Percentiles rank a stretch among this genome's conserved stretches.
Conservation (phyloP, 306 rosid genomes). For the Hippophae gyantsensis region DNA sequence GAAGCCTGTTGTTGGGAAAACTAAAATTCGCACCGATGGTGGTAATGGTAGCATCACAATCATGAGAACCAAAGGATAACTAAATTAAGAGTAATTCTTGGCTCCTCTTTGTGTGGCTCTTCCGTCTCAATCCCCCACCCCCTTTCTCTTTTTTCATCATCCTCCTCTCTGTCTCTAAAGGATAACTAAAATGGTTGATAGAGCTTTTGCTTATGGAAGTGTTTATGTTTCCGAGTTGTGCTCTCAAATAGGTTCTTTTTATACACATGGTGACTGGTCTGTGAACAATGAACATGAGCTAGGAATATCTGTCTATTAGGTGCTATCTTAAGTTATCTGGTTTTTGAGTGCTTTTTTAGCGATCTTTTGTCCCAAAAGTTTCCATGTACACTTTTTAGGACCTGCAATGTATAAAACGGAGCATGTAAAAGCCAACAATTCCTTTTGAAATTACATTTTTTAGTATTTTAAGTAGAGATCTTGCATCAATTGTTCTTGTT, state of each 20-base stretch:
- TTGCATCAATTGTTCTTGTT: no score
- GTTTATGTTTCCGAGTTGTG: constrained; percentile 28
- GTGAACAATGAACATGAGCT: neutral
- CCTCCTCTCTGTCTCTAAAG: constrained; percentile 23
- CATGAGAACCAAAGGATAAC: constrained; percentile 87
- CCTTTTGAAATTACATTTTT: no score
- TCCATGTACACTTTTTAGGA: no score
- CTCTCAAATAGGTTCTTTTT: constrained; percentile 13
- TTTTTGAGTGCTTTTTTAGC: no score
- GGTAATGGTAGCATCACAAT: constrained; percentile 98
- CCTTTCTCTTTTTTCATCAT: constrained; percentile 16
- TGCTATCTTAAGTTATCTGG: neutral
- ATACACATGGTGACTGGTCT: constrained; percentile 8
- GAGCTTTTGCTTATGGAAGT: constrained; percentile 6
- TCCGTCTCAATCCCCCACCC: constrained; percentile 4
- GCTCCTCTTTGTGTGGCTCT: constrained; percentile 10
- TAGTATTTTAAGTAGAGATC: no score
- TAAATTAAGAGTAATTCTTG: constrained; percentile 1
- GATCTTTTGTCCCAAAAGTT: no score
- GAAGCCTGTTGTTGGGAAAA: constrained; percentile 89
- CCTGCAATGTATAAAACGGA: no score
- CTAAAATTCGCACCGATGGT: constrained; percentile 77
- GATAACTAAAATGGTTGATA: constrained; percentile 24
- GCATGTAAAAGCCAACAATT: no score
- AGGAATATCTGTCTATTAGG: constrained; percentile 21